Conservation (phyloP, 371 early-diverging fungal species). For the Zychaea mexicana region DNA sequence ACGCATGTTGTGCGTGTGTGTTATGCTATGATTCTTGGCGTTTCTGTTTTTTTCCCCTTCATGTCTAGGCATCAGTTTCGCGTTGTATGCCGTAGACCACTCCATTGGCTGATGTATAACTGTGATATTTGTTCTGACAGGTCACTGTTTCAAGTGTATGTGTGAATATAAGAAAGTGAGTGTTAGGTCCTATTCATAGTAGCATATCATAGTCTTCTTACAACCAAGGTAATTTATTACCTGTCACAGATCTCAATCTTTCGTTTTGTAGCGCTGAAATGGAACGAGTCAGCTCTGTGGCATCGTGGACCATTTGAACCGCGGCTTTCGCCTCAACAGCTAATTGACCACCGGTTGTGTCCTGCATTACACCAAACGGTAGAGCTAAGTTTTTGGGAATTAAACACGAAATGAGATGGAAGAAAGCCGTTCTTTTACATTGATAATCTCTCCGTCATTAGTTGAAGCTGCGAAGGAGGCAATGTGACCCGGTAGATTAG, state of each 20-base stretch:
- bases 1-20: too few species aligned
- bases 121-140: background rate
- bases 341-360: background rate
- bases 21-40: background rate
- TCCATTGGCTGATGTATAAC: background rate
- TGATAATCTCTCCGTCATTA: background rate
- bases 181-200: too few species aligned
- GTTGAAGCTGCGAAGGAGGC: background rate
- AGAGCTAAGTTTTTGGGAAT: background rate
- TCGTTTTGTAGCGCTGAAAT: background rate
- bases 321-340: background rate
- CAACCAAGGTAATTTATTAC: background rate
- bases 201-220: too few species aligned
- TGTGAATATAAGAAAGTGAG: too few species aligned
- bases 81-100: background rate
- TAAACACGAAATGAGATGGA: background rate
- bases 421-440: background rate
- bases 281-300: background rate
- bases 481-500: constrained; percentile 5
- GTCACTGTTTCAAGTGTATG: constrained; percentile 3
- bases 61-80: background rate
- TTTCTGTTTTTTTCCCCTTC: background rate
- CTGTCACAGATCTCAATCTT: background rate
- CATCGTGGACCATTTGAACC: background rate
- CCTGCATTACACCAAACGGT: too few species aligned